Evolutionary conservation across 2,329 filamentous ascomycete species (phyloP), one percentile per base, ranked within the genome.

Genomic region (Diaporthe sp.): DNA sequence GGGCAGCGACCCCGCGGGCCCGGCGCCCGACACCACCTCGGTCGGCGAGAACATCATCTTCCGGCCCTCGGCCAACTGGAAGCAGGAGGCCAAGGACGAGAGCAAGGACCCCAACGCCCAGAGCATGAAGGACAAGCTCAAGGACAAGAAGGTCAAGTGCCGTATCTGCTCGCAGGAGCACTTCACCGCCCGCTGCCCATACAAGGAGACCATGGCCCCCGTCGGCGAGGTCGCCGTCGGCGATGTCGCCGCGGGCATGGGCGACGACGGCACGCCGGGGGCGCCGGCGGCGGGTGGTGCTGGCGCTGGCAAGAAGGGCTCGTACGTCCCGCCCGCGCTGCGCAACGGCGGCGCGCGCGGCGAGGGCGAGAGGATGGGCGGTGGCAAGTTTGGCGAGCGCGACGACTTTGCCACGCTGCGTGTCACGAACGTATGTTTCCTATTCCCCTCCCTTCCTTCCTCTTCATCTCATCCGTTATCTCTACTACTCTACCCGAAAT

Each of bases 131-230:
- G 91, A 93, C 83, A 93, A 94, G 88, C 90, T 98, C 83, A 98
- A 97, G 92, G 96, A 98, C 89, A 98, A 98, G 92, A 97, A 98
- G 89, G 97, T 99, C 90, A 98, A 98, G 91, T 99, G 97, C 87
- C 94, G 97, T 90, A 98, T 99, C 85, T 99, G 97, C 89, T 94
- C 93, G 84, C 97, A 96, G 84, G 97, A 99, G 90, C 97, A 99
- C 92, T 99, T 98, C 90, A 99, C 97, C 57, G 96, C 96, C 80
- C 94, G 97, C 85, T 99, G 97, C 92, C 97, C 97, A 49, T 99
- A 98, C 93, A 99, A 98, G 90, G 97, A 98, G 85, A 99, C 96
- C 81, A 98, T 99, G 95, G 95, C 96, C 49, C 97, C 94, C 51
- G 92, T 96, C 77, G 92, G 92, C 79, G 91, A 92, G 84, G 88